Evolutionary conservation across 345 rosid genomes (phyloP), one percentile per base, ranked within the genome.

Genomic region (Moringa oleifera): DNA sequence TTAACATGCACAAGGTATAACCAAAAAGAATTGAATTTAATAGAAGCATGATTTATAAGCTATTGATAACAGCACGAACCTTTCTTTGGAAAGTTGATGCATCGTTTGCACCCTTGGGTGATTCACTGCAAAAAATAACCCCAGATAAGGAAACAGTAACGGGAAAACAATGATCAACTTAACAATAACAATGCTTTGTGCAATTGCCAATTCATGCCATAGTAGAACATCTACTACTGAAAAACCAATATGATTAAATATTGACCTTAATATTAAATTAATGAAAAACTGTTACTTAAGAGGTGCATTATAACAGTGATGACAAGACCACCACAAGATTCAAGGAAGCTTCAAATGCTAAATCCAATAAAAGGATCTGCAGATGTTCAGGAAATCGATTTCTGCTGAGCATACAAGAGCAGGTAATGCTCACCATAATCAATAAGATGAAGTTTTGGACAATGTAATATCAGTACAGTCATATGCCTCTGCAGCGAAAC

Each of bases 61-160:
- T 51, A 13, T 20, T 18, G 25, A 47, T n/a, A 25, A 60, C 67
- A 65, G 49, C 58, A 69, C 76, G 59, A 68, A 90, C 99, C 99
- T 94, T 94, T 77, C 96, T 87, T 74, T 94, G 97, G 82, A 94
- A 94, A 55, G 97, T 91, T 60, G 97, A 90, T 59, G 96, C 97
- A 81, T 90, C 97, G 80, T 86, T 90, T 71, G 95, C 91, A 57
- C 99, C 99, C 77, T 88, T 86, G 20, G 96, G 97, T 59, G 97
- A 86, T 81, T 94, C 99, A 79, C 99, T 94, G 80, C 80, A 79
- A 70, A 61, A 68, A 41, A 75, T 54, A 54, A 23, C 23, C 49
- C 28, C 54, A 62, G 12, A 41, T 1, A 62, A 49, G 23, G 7
- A 28, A 51, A 11, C 28, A 53, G 21, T 68, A 51, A 65, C 16